Evolutionary conservation across 2,329 filamentous ascomycete genomes (phyloP), one percentile per base, ranked within the genome.

Genomic region (Aspergillus ruber): DNA sequence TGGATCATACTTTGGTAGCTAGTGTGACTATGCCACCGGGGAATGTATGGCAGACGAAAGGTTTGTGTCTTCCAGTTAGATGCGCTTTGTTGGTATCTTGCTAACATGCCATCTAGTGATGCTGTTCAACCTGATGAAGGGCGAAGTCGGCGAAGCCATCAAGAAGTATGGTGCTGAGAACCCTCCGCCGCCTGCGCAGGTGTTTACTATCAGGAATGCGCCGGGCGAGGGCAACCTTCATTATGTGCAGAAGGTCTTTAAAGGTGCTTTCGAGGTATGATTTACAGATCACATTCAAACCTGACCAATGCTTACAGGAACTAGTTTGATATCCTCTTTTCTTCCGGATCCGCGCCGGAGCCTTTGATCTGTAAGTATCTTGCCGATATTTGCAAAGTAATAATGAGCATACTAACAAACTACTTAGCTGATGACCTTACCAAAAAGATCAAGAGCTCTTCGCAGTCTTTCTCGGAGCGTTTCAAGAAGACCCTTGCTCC

Each of bases 251-350:
- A 96, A 95, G 71, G 82, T 90, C 2, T 97, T 95, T 58, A 81
- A 90, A 58, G 91, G 93, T 1, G 68, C 84, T 1, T 98, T 97
- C 61, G 89, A 85, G 69, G 74, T 77, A 59, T 51, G 63, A 48
- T 43, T 8, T 29, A 4, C 1, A 25, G 3, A 9, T 20, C 6
- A 29, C 10, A 15, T 7, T 9, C 6, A 27, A 8, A 38, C 23
- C 17, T 15, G 0, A 5, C 6, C 6, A 9, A 49, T 7, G 15
- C 59, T 59, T 23, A 63, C 50, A 18, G 6, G 17, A 41, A 12
- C 25, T 47, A 90, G 73, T 97, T 97, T 58, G 93, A 97, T 64
- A 77, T 97, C 45, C 76, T 97, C 43, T 96, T 90, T 72, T 89
- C 88, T 4, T 95, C 90, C 50, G 82, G 74, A 12, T 90, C 88